phyloP scores from a whole-genome alignment of 345 rosid species.

The Euphorbia pulcherrima region DNA sequence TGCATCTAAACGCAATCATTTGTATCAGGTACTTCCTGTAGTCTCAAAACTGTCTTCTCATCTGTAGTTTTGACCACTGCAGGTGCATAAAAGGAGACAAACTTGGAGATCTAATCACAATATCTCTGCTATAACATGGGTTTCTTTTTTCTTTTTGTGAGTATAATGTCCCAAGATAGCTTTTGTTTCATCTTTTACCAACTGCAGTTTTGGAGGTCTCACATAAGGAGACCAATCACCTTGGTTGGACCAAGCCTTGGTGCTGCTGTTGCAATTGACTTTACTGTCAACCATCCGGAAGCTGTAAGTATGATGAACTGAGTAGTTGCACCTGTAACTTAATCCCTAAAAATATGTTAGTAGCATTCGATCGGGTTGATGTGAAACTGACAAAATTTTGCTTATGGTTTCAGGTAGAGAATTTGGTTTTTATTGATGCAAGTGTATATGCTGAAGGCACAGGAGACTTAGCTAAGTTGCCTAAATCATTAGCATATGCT shows the following conservation, averaged over 20 bases:
- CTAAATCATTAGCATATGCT: constrained; percentile 69
- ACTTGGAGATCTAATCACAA: not conserved
- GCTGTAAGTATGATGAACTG: constrained; percentile 43
- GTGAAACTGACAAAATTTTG: not conserved
- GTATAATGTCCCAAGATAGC: constrained; percentile 7
- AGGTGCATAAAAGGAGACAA: not conserved
- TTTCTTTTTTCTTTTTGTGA: not conserved
- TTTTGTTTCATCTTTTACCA: constrained; percentile 13
- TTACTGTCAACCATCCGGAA: constrained; percentile 76
- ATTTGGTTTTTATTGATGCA: constrained; percentile 78
- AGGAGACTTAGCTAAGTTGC: constrained; percentile 69
- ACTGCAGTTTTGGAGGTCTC: constrained; percentile 70
- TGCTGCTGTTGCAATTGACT: constrained; percentile 87
- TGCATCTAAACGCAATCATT: constrained; percentile 64
- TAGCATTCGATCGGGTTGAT: not conserved
- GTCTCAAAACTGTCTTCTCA: not conserved
- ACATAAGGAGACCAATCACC: constrained; percentile 72
- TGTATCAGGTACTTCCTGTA: constrained; percentile 55
- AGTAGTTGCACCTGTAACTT: constrained; percentile 8
- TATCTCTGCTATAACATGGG: not conserved
- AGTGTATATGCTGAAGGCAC: constrained; percentile 92
- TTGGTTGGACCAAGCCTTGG: constrained; percentile 96
- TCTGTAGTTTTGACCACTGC: not conserved
- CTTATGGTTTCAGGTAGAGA: constrained; percentile 51
- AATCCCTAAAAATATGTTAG: not conserved